Evolutionary conservation across 2,329 filamentous ascomycete species (phyloP), one percentile per base, ranked within the genome.

Genomic region (Talaromyces rugulosus): DNA sequence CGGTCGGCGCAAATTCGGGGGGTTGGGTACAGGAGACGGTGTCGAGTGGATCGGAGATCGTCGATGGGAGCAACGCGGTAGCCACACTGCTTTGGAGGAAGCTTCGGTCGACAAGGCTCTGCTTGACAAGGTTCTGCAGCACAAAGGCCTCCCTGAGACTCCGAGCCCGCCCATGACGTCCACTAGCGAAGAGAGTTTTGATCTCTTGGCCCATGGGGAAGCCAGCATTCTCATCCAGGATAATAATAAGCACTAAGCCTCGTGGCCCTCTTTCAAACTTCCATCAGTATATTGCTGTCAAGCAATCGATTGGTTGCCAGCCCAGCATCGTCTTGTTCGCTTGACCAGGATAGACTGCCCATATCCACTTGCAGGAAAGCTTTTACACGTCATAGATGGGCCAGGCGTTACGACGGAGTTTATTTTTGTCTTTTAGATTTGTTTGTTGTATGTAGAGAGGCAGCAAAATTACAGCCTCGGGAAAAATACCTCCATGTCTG

Each of bases 101-200:
- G 44, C 44, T 30, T 47, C 55, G 28, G 16, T 30, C 23, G 27
- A 52, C 44, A 50, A 50, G 56, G 36, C 11, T 14, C n/a, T 44
- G 55, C 28, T 18, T 23, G 61, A 68, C 34, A 61, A 66, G 42
- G n/a, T 44, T 23, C 34, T 33, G 44, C 57, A 23, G 12, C 42
- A 51, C 18, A 51, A 30, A 42, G 8, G 27, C 9, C 16, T 54
- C 56, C 5, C 52, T 33, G 61, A 55, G 4, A 68, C 67, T 47
- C 70, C 73, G 23, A 78, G 74, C 67, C 72, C 74, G 44, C 72
- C 72, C 9, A 72, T 68, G 55, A 79, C 78, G 55, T 72, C 72
- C 28, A 74, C 76, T 18, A 81, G 79, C 62, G 77, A 81, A 65
- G 79, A 80, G 65, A 81, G 79, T 65, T 81, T 81, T 69, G 78